Conservation (phyloP, 192 early-diverging fungal species). For the Martensiomyces pterosporus region DNA sequence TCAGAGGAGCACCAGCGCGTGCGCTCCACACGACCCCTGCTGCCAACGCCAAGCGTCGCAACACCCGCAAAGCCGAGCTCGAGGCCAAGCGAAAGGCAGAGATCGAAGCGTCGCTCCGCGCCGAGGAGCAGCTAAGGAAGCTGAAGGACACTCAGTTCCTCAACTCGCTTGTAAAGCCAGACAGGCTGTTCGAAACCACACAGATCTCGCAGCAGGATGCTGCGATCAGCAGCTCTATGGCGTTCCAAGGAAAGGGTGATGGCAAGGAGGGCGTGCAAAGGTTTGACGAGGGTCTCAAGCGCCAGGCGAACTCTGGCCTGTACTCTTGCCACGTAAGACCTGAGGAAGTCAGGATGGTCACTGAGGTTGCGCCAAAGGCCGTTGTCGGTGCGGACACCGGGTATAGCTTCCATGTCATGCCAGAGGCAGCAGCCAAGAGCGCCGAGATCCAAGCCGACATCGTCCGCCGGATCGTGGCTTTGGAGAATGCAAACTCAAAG, state of each 20-base stretch:
- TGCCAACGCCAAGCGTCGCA: slow-evolving; percentile 15
- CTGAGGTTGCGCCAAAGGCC: slow-evolving; percentile 38
- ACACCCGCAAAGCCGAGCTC: slow-evolving; percentile 43
- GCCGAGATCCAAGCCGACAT: slow-evolving; percentile 52
- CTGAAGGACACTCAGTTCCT: slow-evolving; percentile 48
- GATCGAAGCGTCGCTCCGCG: slow-evolving; percentile 22
- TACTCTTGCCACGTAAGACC: slow-evolving; percentile 24
- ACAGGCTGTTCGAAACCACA: slow-evolving; percentile 32
- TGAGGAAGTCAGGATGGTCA: slow-evolving; percentile 24
- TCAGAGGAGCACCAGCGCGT: slow-evolving; percentile 4
- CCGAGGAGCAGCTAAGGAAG: slow-evolving; percentile 37
- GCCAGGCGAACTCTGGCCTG: slow-evolving; percentile 29
- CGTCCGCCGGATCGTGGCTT: slow-evolving; percentile 65
- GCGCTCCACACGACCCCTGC: slow-evolving; percentile 30
- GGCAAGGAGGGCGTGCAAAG: neutral
- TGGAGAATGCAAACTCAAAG: slow-evolving; percentile 80
- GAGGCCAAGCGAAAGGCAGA: slow-evolving; percentile 38
- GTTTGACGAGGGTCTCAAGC: slow-evolving; percentile 15
- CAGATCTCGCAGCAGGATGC: slow-evolving; percentile 45
- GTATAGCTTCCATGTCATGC: slow-evolving; percentile 10
- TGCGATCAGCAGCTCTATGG: slow-evolving; percentile 14
- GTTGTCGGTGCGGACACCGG: slow-evolving; percentile 5
- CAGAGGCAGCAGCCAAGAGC: slow-evolving; percentile 10
- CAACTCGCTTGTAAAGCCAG: slow-evolving; percentile 41
- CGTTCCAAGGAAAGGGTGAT: slow-evolving; percentile 2